Evolutionary conservation across 805 yeast species (phyloP), one percentile per base, ranked within the genome.

Genomic region (Kazachstania africana): DNA sequence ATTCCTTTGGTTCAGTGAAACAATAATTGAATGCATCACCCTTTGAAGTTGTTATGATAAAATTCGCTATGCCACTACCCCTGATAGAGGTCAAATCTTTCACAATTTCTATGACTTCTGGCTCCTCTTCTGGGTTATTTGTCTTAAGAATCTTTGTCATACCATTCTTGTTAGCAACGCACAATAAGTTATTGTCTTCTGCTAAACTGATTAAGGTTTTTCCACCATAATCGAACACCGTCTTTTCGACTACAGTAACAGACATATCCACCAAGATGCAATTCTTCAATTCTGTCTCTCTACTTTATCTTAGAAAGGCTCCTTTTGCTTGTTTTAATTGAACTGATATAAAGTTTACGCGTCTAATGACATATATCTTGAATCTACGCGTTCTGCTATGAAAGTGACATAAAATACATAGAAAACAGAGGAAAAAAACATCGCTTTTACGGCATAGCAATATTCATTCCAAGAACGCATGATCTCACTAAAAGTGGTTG

Each of bases 91-190:
- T 67, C 28, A 71, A 43, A 29, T 64, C 61, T 15, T 65, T 68
- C 8, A 61, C 40, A 4, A 66, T 63, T 40, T 76, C 80, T 6
- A 74, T 40, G 5, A 77, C 65, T 17, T 62, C 69, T 3, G 84
- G 83, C 47, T 77, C 83, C 32, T 68, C 62, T 28, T 72, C 72
- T 1, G 71, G 66, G 16, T 63, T 62, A 27, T 57, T 48, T 10
- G 63, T 39, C 33, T 65, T 59, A 40, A 75, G 64, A 12, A 72
- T 59, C 48, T 74, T 76, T 23, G 68, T 50, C 16, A 75, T 47
- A 1, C 79, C 77, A 19, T 59, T 62, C 38, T 70, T 63, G 36
- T 71, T 73, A n/a, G 70, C 73, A 3, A 66, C 72, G 21, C 65
- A 56, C 3, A 75, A 47, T n/a, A 42, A 59, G 32, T 46, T 50